Conservation (phyloP, 768 basidiomycete species). For the Naganishia vishniacii region DNA sequence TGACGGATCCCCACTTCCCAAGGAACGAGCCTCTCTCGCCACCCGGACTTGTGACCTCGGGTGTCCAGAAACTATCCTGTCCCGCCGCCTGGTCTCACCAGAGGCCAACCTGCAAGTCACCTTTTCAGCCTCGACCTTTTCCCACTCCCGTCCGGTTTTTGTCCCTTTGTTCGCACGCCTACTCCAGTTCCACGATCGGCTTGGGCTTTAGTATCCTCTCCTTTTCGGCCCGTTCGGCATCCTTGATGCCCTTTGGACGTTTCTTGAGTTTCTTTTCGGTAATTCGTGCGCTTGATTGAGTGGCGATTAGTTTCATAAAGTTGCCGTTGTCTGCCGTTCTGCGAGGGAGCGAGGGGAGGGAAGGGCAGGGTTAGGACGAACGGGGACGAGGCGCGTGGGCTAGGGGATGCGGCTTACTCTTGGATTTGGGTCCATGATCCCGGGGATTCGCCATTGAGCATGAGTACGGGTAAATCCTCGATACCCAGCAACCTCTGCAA, state of each 20-base stretch:
- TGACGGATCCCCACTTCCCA: too few relatives aligned
- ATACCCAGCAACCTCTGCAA: constrained; percentile 39
- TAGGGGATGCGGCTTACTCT: constrained; percentile 11
- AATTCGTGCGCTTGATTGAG: constrained; percentile 30
- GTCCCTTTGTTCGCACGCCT: too few relatives aligned
- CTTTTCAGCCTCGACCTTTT: too few relatives aligned
- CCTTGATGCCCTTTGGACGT: constrained; percentile 44
- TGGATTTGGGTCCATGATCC: constrained; percentile 40
- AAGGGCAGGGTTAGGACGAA: too few relatives aligned
- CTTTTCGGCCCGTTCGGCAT: constrained; percentile 42
- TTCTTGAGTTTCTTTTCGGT: constrained; percentile 38
- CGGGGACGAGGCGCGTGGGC: too few relatives aligned
- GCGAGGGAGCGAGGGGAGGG: constrained; percentile 7
- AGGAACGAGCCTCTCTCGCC: too few relatives aligned
- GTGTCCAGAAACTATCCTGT: too few relatives aligned
- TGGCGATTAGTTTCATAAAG: constrained; percentile 33
- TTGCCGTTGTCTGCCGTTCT: constrained; percentile 31
- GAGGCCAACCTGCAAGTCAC: too few relatives aligned
- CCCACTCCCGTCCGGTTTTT: too few relatives aligned
- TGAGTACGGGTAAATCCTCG: constrained; percentile 38
- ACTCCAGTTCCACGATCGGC: constrained; percentile 30
- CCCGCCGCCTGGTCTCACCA: too few relatives aligned
- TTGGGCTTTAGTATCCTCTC: constrained; percentile 42
- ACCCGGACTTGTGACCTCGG: too few relatives aligned
- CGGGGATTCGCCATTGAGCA: constrained; percentile 36